A percentile compares a stretch with the other conserved stretches of the same genome.
These are phyloP conservation scores for Biscogniauxia sp. DNA, from an alignment of 2,329 filamentous ascomycete species.

Conservation along the genomic window DNA sequence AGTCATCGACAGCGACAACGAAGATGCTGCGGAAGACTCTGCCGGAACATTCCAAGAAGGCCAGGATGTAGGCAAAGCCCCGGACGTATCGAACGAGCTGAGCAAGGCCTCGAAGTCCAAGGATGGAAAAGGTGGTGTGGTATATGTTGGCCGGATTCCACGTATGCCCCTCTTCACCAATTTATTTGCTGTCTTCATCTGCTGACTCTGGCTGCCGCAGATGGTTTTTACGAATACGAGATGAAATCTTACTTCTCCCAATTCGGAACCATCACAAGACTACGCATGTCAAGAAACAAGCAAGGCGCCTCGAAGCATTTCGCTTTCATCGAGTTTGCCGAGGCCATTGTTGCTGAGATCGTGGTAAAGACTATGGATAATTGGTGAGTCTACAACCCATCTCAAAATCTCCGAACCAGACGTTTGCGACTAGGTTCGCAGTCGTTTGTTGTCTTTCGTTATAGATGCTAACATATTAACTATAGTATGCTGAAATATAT, in stretches of 20 bases:
- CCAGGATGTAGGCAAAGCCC: conserved; percentile 51
- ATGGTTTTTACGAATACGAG: conserved; percentile 93
- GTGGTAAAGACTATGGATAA: conserved; percentile 84
- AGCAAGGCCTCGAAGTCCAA: conserved; percentile 41
- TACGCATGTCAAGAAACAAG: conserved; percentile 1
- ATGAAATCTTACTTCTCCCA: conserved; percentile 93
- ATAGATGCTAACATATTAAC: too few relatives aligned
- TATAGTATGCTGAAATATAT: neutral
- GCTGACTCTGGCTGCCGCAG: conserved; percentile 24
- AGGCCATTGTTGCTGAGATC: conserved; percentile 77
- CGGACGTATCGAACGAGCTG: conserved; percentile 45
- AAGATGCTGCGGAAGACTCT: conserved; percentile 32
- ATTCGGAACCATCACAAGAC: conserved; percentile 73
- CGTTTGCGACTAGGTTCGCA: too few relatives aligned
- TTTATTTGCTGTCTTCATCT: neutral
- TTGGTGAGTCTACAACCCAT: neutral
- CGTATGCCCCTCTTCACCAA: conserved; percentile 27
- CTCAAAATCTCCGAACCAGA: too few relatives aligned
- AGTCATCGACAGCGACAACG: conserved; percentile 45
- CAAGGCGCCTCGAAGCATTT: conserved; percentile 83
- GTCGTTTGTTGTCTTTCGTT: too few relatives aligned
- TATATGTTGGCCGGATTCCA: conserved; percentile 89
- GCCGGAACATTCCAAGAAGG: conserved; percentile 43
- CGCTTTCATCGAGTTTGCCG: conserved; percentile 88
- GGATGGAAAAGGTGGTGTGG: conserved; percentile 62